Conservation (phyloP, 805 yeast genomes). For the Komagataella pastoris region DNA sequence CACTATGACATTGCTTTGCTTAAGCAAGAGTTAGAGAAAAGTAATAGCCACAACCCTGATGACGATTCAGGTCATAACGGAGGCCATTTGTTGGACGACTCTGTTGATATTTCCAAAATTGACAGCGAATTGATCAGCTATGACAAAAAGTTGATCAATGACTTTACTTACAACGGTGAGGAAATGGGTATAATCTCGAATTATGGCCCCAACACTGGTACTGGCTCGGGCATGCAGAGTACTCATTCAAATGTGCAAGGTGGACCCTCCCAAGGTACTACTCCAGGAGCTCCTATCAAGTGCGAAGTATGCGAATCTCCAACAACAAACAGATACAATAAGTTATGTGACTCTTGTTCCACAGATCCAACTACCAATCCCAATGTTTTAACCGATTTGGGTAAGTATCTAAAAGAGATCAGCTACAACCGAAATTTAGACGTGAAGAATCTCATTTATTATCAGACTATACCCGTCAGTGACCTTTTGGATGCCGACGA, state of each 20-base stretch:
- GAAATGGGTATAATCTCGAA: not conserved
- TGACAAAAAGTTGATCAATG: not conserved
- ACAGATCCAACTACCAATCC: not conserved
- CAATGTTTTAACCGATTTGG: not conserved
- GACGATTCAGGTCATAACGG: not conserved
- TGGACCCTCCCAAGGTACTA: not conserved
- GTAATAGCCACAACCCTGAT: not conserved
- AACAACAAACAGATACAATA: not conserved
- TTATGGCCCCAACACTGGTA: not conserved
- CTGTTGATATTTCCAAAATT: not conserved
- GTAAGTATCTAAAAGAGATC: not conserved
- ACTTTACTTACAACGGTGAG: not conserved
- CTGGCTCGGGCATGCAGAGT: not conserved
- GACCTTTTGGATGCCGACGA: not conserved
- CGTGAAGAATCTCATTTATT: not conserved
- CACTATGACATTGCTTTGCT: not conserved
- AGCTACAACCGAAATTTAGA: not conserved
- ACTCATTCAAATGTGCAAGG: not conserved
- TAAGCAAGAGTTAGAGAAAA: not conserved
- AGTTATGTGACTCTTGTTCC: not conserved
- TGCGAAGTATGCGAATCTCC: conserved; percentile 1
- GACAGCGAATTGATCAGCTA: conserved; percentile 1
- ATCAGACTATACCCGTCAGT: not conserved
- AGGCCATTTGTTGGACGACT: not conserved
- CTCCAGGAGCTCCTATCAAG: not conserved